Percentiles rank a stretch among this genome's conserved stretches.
Conservation (phyloP, 1,284 basidiomycete genomes). For the Pterulicium gracile region DNA sequence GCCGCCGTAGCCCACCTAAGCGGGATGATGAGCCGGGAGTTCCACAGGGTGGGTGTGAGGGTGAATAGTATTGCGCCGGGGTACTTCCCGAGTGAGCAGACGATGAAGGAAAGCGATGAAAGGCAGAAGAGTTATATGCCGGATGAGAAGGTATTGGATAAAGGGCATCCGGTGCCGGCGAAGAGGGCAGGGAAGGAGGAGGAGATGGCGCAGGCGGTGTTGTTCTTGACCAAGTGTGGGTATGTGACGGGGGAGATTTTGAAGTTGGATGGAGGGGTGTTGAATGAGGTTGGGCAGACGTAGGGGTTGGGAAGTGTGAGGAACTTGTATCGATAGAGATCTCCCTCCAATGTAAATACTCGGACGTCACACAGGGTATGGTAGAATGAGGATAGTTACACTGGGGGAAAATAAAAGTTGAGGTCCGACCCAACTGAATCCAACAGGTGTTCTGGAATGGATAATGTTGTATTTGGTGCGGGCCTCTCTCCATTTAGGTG, state of each 20-base stretch:
- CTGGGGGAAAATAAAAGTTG: too few species aligned
- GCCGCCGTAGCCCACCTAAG: neutral
- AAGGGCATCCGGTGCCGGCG: neutral
- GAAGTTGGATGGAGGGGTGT: neutral
- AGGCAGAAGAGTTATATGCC: neutral
- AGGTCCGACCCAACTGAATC: too few species aligned
- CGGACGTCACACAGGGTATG: too few species aligned
- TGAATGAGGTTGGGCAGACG: neutral
- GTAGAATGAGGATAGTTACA: too few species aligned
- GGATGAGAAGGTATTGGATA: neutral
- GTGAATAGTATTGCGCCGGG: conserved; percentile 2
- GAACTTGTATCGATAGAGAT: too few species aligned
- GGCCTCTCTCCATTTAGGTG: too few species aligned
- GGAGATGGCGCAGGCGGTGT: neutral
- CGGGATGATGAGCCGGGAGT: neutral
- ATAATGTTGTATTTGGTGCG: too few species aligned
- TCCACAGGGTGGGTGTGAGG: neutral
- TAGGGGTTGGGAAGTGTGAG: too few species aligned
- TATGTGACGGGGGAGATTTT: neutral
- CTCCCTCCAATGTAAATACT: too few species aligned
- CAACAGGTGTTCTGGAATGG: too few species aligned
- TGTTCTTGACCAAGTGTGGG: neutral
- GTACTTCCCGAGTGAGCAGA: neutral
- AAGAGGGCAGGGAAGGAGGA: neutral
- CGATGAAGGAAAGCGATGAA: neutral